Base-by-base conservation (phyloP, 257 asterid species). In the Lycium barbarum region DNA sequence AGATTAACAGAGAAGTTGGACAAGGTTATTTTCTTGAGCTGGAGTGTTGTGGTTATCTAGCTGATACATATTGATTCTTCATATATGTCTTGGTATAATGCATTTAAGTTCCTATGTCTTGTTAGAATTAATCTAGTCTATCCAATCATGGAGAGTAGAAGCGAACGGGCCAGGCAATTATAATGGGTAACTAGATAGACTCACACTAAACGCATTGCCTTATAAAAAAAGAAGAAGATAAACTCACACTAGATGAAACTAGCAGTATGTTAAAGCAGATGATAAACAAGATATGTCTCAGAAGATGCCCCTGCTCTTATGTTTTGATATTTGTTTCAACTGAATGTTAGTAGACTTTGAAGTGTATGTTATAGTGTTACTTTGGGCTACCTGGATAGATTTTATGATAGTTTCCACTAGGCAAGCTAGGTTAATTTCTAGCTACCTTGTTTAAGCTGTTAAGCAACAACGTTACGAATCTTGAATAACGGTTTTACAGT, bases 301-400 rank as follows among this genome's bases (percentile, higher is more conserved):
- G 81, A 73, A 47, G 57, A 45, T 72, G 12, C 81, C 43, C 40
- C 45, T 76, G 36, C 81, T 76, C 13, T 65, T 83, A 20, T 62
- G 65, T 71, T 26, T 81, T 26, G 2, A 5, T 55, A 47, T 18
- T 35, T 76, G 62, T 26, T 49, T 51, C 82, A 51, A 26, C 82
- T 51, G 63, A 54, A 76, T 51, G 63, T 40, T 70, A 15, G 49
- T 67, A 13, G 74, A n/a, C 80, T 72, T 72, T 72, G 58, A 7
- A 49, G 11, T 49, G 62, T 49, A 12, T 0, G 62, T 74, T 49
- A 20, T 6, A 49, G 62, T 74, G 81, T 74, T 74, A 49, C 20
- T 49, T 26, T 49, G 38, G 43, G 61, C 35, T 47, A 49, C 43
- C 7, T 74, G 61, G 40, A 47, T 11, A 74, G 7, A 13, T 13